phyloP scores from a whole-genome alignment of 257 asterid species.

The Nemophila menziesii region DNA sequence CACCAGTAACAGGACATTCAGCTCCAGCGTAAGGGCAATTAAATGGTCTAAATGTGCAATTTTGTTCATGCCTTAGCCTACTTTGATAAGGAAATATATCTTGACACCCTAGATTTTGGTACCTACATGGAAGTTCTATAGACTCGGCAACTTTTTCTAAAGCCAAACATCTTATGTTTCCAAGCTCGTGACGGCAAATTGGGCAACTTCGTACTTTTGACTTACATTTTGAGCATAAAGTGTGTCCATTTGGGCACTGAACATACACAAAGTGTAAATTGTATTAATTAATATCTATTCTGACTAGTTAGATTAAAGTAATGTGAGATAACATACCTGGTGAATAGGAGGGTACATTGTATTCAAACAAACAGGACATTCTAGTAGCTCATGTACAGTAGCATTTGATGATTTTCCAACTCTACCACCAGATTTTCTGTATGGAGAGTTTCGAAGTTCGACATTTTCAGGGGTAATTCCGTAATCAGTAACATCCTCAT shows the following conservation, averaged over 20 bases:
- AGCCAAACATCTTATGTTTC: slow-evolving; percentile 36
- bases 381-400: slow-evolving; percentile 37
- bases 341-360: slow-evolving; percentile 45
- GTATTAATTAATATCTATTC: too few relatives aligned
- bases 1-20: slow-evolving; percentile 27
- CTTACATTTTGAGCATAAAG: slow-evolving; percentile 24
- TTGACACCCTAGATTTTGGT: slow-evolving; percentile 26
- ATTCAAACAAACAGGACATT: slow-evolving; percentile 43
- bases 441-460: slow-evolving; percentile 34
- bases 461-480: slow-evolving; percentile 36
- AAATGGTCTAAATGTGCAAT: slow-evolving; percentile 25
- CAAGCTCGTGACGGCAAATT: slow-evolving; percentile 34
- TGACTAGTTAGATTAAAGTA: too few relatives aligned
- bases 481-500: slow-evolving; percentile 28
- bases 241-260: slow-evolving; percentile 33
- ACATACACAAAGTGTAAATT: slow-evolving; percentile 4
- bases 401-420: slow-evolving; percentile 31
- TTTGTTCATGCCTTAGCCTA: slow-evolving; percentile 28
- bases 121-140: slow-evolving; percentile 29
- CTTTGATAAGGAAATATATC: slow-evolving; percentile 25
- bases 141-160: slow-evolving; percentile 35
- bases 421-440: slow-evolving; percentile 32
- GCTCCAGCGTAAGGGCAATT: slow-evolving; percentile 38
- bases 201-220: slow-evolving; percentile 25
- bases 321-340: slow-evolving; percentile 31